phyloP scores from a whole-genome alignment of 176 grass and related monocot genomes.

The Phoenix dactylifera region DNA sequence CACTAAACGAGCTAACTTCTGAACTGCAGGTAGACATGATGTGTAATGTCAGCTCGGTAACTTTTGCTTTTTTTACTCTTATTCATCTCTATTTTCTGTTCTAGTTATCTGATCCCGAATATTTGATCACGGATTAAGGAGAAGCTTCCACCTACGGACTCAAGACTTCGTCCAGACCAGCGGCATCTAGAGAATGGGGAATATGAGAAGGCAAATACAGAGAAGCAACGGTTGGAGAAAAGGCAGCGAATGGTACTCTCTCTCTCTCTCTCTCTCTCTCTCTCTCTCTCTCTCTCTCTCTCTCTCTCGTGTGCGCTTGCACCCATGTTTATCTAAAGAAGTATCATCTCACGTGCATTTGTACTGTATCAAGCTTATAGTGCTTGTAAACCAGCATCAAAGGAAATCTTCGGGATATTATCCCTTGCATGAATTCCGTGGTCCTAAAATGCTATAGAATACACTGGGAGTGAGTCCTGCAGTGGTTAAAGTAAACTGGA shows the following conservation, averaged over 20 bases:
- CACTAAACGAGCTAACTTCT: conserved; percentile 71
- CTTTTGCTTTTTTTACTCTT: neutral
- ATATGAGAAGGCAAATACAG: conserved; percentile 74
- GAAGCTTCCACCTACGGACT: conserved; percentile 91
- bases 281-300: neutral
- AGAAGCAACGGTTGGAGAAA: conserved; percentile 74
- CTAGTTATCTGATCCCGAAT: conserved; percentile 14
- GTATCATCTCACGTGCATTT: too few species aligned
- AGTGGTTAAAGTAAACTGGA: too few species aligned
- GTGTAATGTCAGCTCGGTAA: too few species aligned
- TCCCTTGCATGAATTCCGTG: too few species aligned
- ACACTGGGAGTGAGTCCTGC: too few species aligned
- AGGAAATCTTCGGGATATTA: too few species aligned
- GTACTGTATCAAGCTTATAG: too few species aligned
- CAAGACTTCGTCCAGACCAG: conserved; percentile 87
- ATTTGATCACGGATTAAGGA: conserved; percentile 39
- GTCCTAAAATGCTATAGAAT: too few species aligned
- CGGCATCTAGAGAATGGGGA: conserved; percentile 82
- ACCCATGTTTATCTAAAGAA: too few species aligned
- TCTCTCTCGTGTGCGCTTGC: too few species aligned
- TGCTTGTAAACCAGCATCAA: too few species aligned
- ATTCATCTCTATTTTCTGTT: conserved; percentile 2
- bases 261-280: too few species aligned
- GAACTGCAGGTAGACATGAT: conserved; percentile 56
- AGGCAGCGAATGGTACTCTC: conserved; percentile 69